Base-by-base conservation (phyloP, 495 filamentous ascomycete species). In the Trichocladium antarcticum region DNA sequence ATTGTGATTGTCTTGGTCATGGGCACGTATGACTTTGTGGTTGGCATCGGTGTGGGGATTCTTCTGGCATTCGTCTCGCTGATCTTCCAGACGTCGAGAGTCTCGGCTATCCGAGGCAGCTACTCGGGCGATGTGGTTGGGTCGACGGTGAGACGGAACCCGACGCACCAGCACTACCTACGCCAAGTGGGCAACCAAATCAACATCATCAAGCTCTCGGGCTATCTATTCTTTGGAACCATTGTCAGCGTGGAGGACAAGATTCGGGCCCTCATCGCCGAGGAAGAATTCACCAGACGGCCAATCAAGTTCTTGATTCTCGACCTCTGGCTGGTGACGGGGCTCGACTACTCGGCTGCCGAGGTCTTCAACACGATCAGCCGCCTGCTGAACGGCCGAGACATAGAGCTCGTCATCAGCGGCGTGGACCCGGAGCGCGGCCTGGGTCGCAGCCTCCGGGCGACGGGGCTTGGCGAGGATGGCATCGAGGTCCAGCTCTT, bases 11-110 rank as follows among this genome's bases (percentile, higher is more conserved):
- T 95, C 5, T 71, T 95, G 27, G 85, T 89, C 16, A 98, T 98
- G 93, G 93, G 93, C 5, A 80, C 84, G 21, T 93, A 88, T 69
- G 92, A 98, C 62, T 97, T 98, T 60, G 92, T 97, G 5, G 76
- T 84, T 21, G 92, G 93, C 24, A 96, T 98, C 29, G 77, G 94
- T 10, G 76, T 90, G 45, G 92, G 92, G 19, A 93, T 98, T 49
- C 77, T 93, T 11, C 69, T 97, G 42, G 93, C 93, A 2, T 97
- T 92, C 55, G 76, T 93, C 49, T 88, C 83, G 39, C 84, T 85
- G 48, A 89, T 95, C 15, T 82, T 96, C 15, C 89, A 96, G 62
- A 88, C 87, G 4, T 95, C 92, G 3, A 79, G 80, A 51, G 83
- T 89, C 32, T 86, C 88, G 3, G 87, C 92, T 38, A 82, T 97